phyloP scores from a whole-genome alignment of 805 yeast genomes.

The Wickerhamia fluorescens region DNA sequence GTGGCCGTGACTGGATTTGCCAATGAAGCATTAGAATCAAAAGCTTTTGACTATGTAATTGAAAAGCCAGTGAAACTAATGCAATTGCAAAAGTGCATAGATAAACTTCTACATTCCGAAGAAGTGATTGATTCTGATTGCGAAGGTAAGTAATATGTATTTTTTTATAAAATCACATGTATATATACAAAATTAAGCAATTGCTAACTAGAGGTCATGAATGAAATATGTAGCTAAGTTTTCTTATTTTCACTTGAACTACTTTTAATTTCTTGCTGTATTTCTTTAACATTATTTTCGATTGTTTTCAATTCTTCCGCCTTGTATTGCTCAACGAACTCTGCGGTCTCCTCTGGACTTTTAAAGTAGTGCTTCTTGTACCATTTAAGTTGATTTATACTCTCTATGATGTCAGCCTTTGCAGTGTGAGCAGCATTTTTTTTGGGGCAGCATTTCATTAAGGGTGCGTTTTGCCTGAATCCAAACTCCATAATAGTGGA shows the following conservation, averaged over 20 bases:
- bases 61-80: slow-evolving; percentile 55
- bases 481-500: slow-evolving; percentile 80
- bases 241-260: too few relatives aligned
- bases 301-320: too few relatives aligned
- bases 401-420: slow-evolving; percentile 77
- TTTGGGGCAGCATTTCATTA: slow-evolving; percentile 50
- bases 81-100: slow-evolving; percentile 15
- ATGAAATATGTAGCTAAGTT: neutral
- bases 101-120: slow-evolving; percentile 13
- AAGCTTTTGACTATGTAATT: slow-evolving; percentile 58
- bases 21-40: slow-evolving; percentile 52
- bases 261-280: too few relatives aligned
- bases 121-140: slow-evolving; percentile 23
- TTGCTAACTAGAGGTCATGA: neutral
- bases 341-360: slow-evolving; percentile 11
- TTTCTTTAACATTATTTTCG: too few relatives aligned
- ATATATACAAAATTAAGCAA: too few relatives aligned
- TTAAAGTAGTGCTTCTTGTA: slow-evolving; percentile 59
- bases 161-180: too few relatives aligned
- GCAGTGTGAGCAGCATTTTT: slow-evolving; percentile 83
- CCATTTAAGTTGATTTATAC: slow-evolving; percentile 78
- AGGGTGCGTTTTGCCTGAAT: slow-evolving; percentile 62
- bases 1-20: slow-evolving; percentile 68
- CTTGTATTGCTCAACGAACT: slow-evolving; percentile 1
- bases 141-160: slow-evolving; percentile 9